These are phyloP conservation scores for Jimgerdemannia flammicorona DNA, from an alignment of 192 early-diverging fungal genomes.

Conservation along the genomic window DNA sequence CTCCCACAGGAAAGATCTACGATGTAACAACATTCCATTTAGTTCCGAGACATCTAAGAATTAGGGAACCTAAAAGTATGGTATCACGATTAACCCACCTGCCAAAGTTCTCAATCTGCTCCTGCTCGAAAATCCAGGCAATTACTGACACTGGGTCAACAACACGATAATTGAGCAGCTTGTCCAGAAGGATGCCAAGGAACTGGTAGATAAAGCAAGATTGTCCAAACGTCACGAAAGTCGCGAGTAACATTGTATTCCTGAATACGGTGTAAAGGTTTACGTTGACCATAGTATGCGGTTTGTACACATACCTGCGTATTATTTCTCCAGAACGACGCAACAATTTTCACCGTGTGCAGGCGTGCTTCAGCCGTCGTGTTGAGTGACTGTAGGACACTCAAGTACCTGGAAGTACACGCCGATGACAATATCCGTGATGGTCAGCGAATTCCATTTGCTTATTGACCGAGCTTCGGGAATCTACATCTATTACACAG, in stretches of 20 bases:
- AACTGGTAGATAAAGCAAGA: constrained; percentile 43
- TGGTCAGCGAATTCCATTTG: too few species aligned
- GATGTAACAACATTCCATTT: background rate
- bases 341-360: constrained; percentile 72
- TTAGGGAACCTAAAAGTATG: constrained; percentile 1
- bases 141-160: constrained; percentile 82
- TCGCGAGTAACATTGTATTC: background rate
- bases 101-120: constrained; percentile 38
- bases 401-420: constrained; percentile 48
- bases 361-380: constrained; percentile 58
- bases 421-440: too few species aligned
- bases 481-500: too few species aligned
- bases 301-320: constrained; percentile 48
- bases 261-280: too few species aligned
- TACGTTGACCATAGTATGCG: too few species aligned
- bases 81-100: constrained; percentile 10
- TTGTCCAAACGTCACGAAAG: background rate
- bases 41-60: background rate
- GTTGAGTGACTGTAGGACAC: constrained; percentile 57
- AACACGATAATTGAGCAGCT: constrained; percentile 93
- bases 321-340: constrained; percentile 86
- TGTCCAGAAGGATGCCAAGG: constrained; percentile 89
- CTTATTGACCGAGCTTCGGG: too few species aligned
- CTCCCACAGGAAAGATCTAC: constrained; percentile 77
- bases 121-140: constrained; percentile 68